Percentiles rank a stretch among this genome's conserved stretches.
These are phyloP conservation scores for Claviceps capensis DNA, from an alignment of 2,329 filamentous ascomycete genomes.

Conservation along the genomic window DNA sequence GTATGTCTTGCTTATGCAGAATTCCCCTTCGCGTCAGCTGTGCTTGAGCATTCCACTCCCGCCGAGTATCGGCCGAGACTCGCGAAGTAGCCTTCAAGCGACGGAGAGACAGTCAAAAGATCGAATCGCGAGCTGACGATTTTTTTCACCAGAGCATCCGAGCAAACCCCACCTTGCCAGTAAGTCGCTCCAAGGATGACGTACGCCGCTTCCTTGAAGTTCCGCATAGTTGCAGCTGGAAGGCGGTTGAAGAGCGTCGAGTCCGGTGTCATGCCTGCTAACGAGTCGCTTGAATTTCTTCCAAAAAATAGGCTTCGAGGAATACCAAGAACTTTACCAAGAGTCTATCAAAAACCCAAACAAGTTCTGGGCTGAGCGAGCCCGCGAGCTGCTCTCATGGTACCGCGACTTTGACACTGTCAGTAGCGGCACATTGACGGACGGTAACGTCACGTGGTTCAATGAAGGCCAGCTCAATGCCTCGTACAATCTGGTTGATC, in stretches of 20 bases:
- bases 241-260: background rate
- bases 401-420: slow-evolving; percentile 86
- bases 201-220: background rate
- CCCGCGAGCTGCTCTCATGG: slow-evolving; percentile 83
- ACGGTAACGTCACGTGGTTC: slow-evolving; percentile 90
- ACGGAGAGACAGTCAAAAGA: too few species aligned
- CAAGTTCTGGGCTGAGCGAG: slow-evolving; percentile 78
- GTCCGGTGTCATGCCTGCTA: background rate
- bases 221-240: background rate
- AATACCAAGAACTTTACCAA: slow-evolving; percentile 55
- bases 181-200: slow-evolving; percentile 24
- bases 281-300: background rate
- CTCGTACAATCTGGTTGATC: slow-evolving; percentile 93
- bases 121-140: slow-evolving; percentile 10
- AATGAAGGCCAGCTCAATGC: slow-evolving; percentile 87
- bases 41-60: too few species aligned
- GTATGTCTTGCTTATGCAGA: slow-evolving; percentile 28
- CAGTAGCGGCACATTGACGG: slow-evolving; percentile 56
- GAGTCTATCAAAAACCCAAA: slow-evolving; percentile 84
- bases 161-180: slow-evolving; percentile 53
- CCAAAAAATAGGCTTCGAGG: slow-evolving; percentile 38
- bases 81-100: too few species aligned
- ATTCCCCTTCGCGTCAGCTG: too few species aligned
- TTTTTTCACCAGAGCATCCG: slow-evolving; percentile 44
- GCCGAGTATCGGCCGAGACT: too few species aligned